A percentile compares a stretch with the other conserved stretches of the same genome.
phyloP scores from a whole-genome alignment of 2,329 filamentous ascomycete genomes.

The Colletotrichum lindemuthianum region DNA sequence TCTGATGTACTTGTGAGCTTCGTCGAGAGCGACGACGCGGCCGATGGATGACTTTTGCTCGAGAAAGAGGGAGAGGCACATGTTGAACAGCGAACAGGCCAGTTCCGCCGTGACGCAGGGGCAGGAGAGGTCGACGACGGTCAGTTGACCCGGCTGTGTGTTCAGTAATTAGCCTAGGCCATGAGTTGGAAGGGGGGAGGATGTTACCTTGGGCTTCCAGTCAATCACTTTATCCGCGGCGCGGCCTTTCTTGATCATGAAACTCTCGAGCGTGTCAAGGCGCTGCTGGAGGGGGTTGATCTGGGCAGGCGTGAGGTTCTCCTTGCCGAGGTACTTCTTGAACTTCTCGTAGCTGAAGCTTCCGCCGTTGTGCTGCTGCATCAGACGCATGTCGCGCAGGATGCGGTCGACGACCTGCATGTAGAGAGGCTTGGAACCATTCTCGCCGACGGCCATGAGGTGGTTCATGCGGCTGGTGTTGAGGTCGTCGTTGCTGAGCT shows the following conservation, averaged over 20 bases:
- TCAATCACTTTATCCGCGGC: conserved; percentile 33
- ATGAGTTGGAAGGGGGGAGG: neutral
- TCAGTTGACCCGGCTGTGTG: conserved; percentile 60
- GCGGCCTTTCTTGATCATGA: conserved; percentile 53
- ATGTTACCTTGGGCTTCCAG: conserved; percentile 42
- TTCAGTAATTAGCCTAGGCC: neutral
- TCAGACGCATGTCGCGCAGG: conserved; percentile 63
- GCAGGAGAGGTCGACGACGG: conserved; percentile 78
- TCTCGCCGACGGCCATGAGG: conserved; percentile 64
- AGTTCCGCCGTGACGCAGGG: conserved; percentile 74
- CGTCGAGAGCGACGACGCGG: conserved; percentile 75
- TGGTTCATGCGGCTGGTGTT: conserved; percentile 68
- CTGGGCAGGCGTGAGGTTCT: conserved; percentile 60
- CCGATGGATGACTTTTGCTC: conserved; percentile 61
- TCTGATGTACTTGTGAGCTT: conserved; percentile 82
- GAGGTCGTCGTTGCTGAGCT: conserved; percentile 61
- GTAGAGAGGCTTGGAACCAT: conserved; percentile 62
- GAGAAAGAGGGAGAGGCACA: conserved; percentile 74
- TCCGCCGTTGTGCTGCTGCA: conserved; percentile 48
- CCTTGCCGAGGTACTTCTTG: conserved; percentile 45
- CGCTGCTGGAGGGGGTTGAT: conserved; percentile 65
- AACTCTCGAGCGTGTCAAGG: conserved; percentile 71
- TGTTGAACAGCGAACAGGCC: conserved; percentile 78
- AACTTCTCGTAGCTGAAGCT: conserved; percentile 64
- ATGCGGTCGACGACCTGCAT: conserved; percentile 65